Evolutionary conservation across 2,329 filamentous ascomycete species (phyloP).

Genomic region (Pseudomassariella vexata): DNA sequence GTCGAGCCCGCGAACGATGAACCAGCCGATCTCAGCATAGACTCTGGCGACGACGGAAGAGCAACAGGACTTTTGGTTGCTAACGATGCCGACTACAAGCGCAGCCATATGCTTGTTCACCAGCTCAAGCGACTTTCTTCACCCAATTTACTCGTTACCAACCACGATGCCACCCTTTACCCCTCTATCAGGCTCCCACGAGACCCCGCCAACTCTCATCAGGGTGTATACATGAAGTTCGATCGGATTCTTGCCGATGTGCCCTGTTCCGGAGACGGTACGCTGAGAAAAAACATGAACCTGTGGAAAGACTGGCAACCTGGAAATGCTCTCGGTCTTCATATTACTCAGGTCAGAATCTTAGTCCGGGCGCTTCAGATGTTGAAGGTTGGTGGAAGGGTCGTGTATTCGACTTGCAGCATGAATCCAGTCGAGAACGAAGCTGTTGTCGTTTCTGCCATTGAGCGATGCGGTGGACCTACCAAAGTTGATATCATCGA

Average conservation of each 20-base stretch:
- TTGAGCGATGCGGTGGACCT: slow-evolving; percentile 81
- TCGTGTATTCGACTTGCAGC: slow-evolving; percentile 97
- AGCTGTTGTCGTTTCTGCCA: slow-evolving; percentile 80
- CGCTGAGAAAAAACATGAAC: slow-evolving; percentile 84
- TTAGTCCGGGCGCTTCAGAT: slow-evolving; percentile 89
- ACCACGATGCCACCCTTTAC: slow-evolving; percentile 95
- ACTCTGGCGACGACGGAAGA: slow-evolving; percentile 70
- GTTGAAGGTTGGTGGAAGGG: slow-evolving; percentile 88
- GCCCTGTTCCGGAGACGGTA: slow-evolving; percentile 94
- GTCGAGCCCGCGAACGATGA: slow-evolving; percentile 37
- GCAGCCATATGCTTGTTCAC: slow-evolving; percentile 94
- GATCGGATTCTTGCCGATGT: slow-evolving; percentile 96
- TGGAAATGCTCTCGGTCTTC: slow-evolving; percentile 78
- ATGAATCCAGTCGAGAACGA: slow-evolving; percentile 99
- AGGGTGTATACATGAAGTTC: slow-evolving; percentile 81
- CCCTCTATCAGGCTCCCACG: slow-evolving; percentile 82
- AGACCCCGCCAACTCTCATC: slow-evolving; percentile 44
- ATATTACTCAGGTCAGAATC: slow-evolving; percentile 83
- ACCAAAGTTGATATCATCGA: slow-evolving; percentile 80
- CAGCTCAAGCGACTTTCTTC: slow-evolving; percentile 96
- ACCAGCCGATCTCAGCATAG: slow-evolving; percentile 46
- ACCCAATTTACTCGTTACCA: slow-evolving; percentile 93
- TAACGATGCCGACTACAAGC: slow-evolving; percentile 95
- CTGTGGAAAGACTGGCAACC: slow-evolving; percentile 96
- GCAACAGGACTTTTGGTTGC: slow-evolving; percentile 89